These are phyloP conservation scores for Cerioporus squamosus DNA, from an alignment of 1,284 basidiomycete genomes.

Conservation along the genomic window DNA sequence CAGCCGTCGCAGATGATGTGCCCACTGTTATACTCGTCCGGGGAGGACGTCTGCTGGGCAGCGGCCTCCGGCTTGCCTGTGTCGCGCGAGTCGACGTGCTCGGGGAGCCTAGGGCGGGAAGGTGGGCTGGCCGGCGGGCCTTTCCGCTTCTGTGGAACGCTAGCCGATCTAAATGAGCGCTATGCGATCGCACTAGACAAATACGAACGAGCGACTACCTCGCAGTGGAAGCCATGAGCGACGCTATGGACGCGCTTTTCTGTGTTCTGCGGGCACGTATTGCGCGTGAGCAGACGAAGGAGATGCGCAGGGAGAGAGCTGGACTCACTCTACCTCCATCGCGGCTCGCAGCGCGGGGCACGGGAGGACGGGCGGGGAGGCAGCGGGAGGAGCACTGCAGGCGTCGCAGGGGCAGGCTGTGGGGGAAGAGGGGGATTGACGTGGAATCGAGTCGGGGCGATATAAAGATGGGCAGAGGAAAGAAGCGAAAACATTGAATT, in stretches of 20 bases:
- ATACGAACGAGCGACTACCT: conserved; percentile 21
- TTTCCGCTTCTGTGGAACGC: conserved; percentile 48
- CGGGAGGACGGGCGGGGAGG: not conserved
- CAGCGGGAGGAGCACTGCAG: conserved; percentile 4
- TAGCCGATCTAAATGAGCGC: conserved; percentile 16
- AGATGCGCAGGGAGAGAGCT: not conserved
- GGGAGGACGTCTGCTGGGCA: conserved; percentile 29
- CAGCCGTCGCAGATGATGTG: conserved; percentile 68
- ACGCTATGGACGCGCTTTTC: conserved; percentile 19
- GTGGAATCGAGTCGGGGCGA: conserved; percentile 30
- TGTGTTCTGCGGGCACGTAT: conserved; percentile 2
- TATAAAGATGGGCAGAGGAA: conserved; percentile 35
- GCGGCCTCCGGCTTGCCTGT: conserved; percentile 20
- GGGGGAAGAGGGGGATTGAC: conserved; percentile 29
- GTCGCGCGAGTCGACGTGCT: conserved; percentile 19
- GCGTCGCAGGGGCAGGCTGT: conserved; percentile 21
- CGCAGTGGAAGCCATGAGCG: conserved; percentile 26
- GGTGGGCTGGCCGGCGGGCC: conserved; percentile 33
- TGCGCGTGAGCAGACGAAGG: not conserved
- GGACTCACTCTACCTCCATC: conserved; percentile 32
- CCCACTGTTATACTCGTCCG: conserved; percentile 58
- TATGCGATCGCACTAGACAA: not conserved
- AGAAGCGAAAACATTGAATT: conserved; percentile 42
- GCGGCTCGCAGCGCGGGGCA: not conserved
- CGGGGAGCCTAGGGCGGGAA: conserved; percentile 16